phyloP scores from a whole-genome alignment of 78 protist genomes.

The Dictyostelium intermedium region DNA sequence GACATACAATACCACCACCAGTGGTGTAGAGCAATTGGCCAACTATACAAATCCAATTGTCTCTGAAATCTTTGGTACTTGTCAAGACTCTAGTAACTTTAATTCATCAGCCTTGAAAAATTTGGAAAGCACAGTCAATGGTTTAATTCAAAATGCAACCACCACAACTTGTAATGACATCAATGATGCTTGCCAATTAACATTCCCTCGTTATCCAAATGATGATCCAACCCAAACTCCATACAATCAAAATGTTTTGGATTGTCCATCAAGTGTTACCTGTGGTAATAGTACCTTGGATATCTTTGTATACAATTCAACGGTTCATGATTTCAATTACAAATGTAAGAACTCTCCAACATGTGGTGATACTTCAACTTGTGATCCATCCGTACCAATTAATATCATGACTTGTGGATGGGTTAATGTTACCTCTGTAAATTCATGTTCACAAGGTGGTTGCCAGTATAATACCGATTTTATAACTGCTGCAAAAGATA shows the following conservation, averaged over 20 bases:
- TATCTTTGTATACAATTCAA: neutral
- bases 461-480: neutral
- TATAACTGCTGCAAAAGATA: neutral
- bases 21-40: neutral
- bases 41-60: conserved; percentile 43
- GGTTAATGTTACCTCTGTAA: neutral
- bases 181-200: neutral
- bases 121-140: neutral
- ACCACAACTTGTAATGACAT: neutral
- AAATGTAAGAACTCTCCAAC: neutral
- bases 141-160: neutral
- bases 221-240: neutral
- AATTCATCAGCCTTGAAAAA: neutral
- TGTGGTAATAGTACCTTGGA: neutral
- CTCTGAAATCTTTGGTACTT: conserved; percentile 1
- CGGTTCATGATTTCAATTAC: neutral
- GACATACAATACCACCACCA: neutral
- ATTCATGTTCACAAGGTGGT: neutral
- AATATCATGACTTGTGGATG: neutral
- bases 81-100: neutral
- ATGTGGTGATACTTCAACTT: neutral
- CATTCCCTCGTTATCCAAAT: conserved; percentile 13
- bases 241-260: neutral
- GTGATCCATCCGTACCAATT: neutral
- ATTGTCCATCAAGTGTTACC: neutral